Evolutionary conservation across 164 flowering plant genomes (phyloP), one percentile per base, ranked within the genome.

Genomic region (Cinnamomum chago): DNA sequence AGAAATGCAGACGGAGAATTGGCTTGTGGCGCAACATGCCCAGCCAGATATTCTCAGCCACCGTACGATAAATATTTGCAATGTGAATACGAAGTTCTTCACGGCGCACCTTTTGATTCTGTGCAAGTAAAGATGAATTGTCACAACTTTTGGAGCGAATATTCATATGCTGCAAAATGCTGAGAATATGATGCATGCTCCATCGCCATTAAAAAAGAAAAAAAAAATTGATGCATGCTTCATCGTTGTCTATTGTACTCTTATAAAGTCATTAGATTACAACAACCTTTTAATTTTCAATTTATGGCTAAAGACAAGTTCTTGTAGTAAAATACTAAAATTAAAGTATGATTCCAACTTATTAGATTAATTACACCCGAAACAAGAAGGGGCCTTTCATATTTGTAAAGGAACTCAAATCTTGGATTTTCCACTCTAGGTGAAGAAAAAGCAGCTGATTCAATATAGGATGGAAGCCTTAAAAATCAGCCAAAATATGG

Each of bases 41-140:
- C 70, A 97, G 97, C 99, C 99, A 96, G 74, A 92, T 82, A 68
- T 89, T 96, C 79, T 96, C 99, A 68, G 99, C 94, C 76, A 94
- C 91, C 70, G 89, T 81, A 10, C 97, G 94, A 74, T 90, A 92
- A 70, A 96, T 88, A 82, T 92, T 94, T 71, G 98, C 94, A 80
- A 89, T 87, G 77, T 94, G 98, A 72, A 84, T 78, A n/a, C 97
- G 97, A 15, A 94, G 90, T 79, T 96, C 99, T 83, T 96, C 99
- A 23, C 97, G 92, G 33, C 99, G 95, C 51, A 88, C 73, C 79
- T 88, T 96, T 82, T 96, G 99, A 81, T 82, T 90, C 98, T 96
- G 92, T 82, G 79, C 27, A 9, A 72, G 13, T 50, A 67, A 65
- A 24, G 35, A 67, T 2, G 60, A 50, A 60, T 64, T 76, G 50